Base-by-base conservation (phyloP, 176 grass and related monocot species). In the Zoysia japonica region DNA sequence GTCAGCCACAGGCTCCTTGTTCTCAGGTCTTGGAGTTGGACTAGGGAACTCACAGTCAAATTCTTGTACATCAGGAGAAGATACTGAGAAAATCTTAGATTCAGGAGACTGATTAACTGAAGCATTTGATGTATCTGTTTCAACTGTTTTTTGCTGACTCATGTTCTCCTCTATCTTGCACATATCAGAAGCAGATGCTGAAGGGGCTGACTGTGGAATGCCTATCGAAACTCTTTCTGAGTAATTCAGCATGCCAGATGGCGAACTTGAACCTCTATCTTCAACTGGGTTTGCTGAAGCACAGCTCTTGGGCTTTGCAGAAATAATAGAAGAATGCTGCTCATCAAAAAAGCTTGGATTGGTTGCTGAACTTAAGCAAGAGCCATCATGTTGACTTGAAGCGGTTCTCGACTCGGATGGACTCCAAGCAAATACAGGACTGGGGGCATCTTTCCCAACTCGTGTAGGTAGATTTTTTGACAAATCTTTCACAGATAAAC, bases 321-420 rank as follows among this genome's bases (percentile, higher is more conserved):
- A 78, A 57, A 59, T 79, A 69, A 90, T 67, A 65, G 78, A 68
- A 38, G 80, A 86, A 85, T 86, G 75, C 61, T 75, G 83, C 68
- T 91, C 85, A 76, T 83, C 89, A 6, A 74, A 52, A 72, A 72
- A 60, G 35, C 61, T 70, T 37, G 62, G 67, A 75, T 84, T 87
- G 50, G 72, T 69, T 46, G 66, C 69, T 56, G 92, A 83, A 81
- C 74, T 83, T 68, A 90, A 84, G 70, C 80, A 76, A 81, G 80
- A 84, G 49, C 67, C 68, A 84, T 74, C 75, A 61, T 90, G 67
- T 86, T 93, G 91, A 81, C 82, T 71, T 70, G 87, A 76, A 82
- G 86, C 69, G 14, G 86, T 80, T 77, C 83, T 88, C 44, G 87
- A 89, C 67, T 89, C 87, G 2, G 88, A 72, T 59, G 86, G 79